These are phyloP conservation scores for Asclepias syriaca DNA, from an alignment of 257 asterid genomes.

Conservation along the genomic window DNA sequence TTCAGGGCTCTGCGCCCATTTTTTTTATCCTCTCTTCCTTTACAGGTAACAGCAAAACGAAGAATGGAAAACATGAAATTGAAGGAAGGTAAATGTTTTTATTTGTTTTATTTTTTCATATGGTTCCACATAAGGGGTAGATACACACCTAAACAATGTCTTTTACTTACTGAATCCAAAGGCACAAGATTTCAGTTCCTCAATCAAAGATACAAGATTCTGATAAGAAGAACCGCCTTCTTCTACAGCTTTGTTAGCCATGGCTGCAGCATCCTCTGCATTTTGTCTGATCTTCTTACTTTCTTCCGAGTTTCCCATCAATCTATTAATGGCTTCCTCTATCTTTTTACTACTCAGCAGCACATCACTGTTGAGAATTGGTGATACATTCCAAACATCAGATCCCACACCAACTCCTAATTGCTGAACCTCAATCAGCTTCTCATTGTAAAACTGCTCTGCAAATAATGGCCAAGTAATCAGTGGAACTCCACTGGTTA, in stretches of 20 bases:
- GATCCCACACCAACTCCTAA: conserved; percentile 21
- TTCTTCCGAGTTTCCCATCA: conserved; percentile 13
- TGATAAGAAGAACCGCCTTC: conserved; percentile 27
- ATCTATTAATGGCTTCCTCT: conserved; percentile 6
- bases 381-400: conserved; percentile 1
- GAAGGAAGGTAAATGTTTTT: too few relatives aligned
- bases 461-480: conserved; percentile 37
- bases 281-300: conserved; percentile 16
- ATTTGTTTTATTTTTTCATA: too few relatives aligned
- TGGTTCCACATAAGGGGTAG: too few relatives aligned
- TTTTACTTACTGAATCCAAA: conserved; percentile 3
- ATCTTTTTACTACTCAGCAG: conserved; percentile 11
- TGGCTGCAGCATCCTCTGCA: conserved; percentile 4
- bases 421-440: conserved; percentile 11
- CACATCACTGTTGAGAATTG: conserved; percentile 6
- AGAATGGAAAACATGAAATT: too few relatives aligned
- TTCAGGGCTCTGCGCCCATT: too few relatives aligned
- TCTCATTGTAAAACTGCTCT: conserved; percentile 30
- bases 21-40: too few relatives aligned
- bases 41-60: too few relatives aligned
- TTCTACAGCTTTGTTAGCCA: conserved; percentile 12
- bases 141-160: too few relatives aligned
- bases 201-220: conserved; percentile 13
- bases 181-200: conserved; percentile 14
- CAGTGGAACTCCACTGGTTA: conserved; percentile 24